Evolutionary conservation across 495 filamentous ascomycete genomes (phyloP).

Genomic region (Penicillium robsamsonii): DNA sequence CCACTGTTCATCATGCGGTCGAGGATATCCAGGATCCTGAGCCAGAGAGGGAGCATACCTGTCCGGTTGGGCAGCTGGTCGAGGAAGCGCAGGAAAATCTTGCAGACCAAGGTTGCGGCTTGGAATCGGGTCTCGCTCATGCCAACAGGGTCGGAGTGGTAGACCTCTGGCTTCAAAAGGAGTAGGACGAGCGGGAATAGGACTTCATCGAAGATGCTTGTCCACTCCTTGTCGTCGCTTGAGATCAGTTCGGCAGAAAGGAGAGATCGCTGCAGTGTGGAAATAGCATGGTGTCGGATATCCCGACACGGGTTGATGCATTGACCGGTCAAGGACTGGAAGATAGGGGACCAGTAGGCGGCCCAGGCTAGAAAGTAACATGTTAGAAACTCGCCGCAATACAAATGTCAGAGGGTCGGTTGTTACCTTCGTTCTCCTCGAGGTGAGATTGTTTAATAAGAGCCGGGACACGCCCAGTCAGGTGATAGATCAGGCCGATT

Average conservation of each 20-base stretch:
- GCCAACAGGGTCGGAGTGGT: conserved; percentile 83
- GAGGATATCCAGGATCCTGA: conserved; percentile 90
- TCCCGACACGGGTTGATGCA: conserved; percentile 95
- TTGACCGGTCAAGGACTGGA: conserved; percentile 81
- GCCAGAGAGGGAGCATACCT: conserved; percentile 92
- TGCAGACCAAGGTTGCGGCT: conserved; percentile 86
- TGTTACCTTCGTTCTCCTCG: conserved; percentile 75
- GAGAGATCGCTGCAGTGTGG: conserved; percentile 81
- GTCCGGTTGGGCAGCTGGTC: conserved; percentile 80
- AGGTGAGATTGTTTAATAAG: conserved; percentile 92
- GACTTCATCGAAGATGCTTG: conserved; percentile 88
- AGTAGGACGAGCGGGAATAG: conserved; percentile 90
- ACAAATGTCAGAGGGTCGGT: neutral
- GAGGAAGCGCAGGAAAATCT: conserved; percentile 93
- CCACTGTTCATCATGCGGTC: conserved; percentile 96
- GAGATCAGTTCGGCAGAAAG: conserved; percentile 77
- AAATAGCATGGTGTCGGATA: conserved; percentile 83
- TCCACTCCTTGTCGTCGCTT: conserved; percentile 82
- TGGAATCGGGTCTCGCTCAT: conserved; percentile 96
- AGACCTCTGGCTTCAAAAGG: conserved; percentile 92
- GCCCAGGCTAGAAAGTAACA: conserved; percentile 68
- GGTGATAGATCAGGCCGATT: conserved; percentile 71
- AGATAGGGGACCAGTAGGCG: conserved; percentile 96
- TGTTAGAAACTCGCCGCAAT: conserved; percentile 14
- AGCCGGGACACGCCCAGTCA: conserved; percentile 76